Evolutionary conservation across 2,329 filamentous ascomycete species (phyloP), one percentile per base, ranked within the genome.

Genomic region (Ramichloridium luteum): DNA sequence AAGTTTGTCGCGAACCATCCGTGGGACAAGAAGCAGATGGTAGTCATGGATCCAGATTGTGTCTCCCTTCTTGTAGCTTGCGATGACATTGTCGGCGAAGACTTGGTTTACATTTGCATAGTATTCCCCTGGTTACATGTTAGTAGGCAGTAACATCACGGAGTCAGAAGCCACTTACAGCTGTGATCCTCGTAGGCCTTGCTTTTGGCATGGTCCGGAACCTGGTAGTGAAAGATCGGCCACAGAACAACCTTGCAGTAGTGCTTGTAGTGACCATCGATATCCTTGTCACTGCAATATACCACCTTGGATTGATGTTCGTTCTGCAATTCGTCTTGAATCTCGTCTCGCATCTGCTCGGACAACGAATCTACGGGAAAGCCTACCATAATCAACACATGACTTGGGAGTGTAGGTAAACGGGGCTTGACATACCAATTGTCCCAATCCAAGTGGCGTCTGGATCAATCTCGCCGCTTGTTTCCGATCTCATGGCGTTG

Each of bases 181-280:
- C 86, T 94, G 58, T 96, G 86, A 47, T 96, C 88, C 56, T 93
- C 80, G 55, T 93, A 96, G 0, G 88, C 88, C 39, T 96, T 96
- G 72, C 85, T 94, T 67, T 93, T 93, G 15, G 88, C 88, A 53
- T 93, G 92, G 54, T 96, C 90, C 0, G 88, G 90, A 37, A 96
- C 93, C 58, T 94, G 86, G 56, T 96, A 96, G 59, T 96, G 86
- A 58, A 96, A 93, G 38, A 94, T 86, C 1, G 88, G 88, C 88
- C 88, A 96, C 5, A 96, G 67, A 34, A 96, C 93, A 51, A 88
- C 84, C 63, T 96, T 96, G 75, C 86, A 94, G 55, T 90, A 96
- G 58, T 94, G 86, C 9, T 79, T 74, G 53, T 96, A 96, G 59
- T 93, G 86, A 1, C 86, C 85, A 49, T 94, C 80, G 52, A 94